Evolutionary conservation across 768 basidiomycete genomes (phyloP).

Genomic region (Naganishia friedmannii): DNA sequence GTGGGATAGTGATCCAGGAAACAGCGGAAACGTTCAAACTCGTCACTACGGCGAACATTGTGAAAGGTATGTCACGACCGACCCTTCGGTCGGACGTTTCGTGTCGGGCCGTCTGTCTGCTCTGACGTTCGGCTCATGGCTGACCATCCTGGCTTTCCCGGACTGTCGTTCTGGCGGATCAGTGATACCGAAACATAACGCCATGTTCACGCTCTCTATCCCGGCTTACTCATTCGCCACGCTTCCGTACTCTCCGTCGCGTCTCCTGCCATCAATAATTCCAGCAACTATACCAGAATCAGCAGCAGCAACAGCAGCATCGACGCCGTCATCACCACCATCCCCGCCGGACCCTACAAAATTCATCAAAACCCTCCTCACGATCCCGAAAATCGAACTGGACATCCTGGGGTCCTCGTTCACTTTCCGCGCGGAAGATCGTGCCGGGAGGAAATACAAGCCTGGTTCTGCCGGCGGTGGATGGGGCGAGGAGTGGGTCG

Average conservation of each 20-base stretch:
- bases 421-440: conserved; percentile 40
- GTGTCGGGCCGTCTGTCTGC: too few species aligned
- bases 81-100: too few species aligned
- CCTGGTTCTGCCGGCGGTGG: conserved; percentile 41
- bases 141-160: not conserved
- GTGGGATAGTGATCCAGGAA: conserved; percentile 48
- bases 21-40: conserved; percentile 46
- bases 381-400: conserved; percentile 39
- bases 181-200: conserved; percentile 46
- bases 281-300: too few species aligned
- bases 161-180: not conserved
- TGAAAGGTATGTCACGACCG: conserved; percentile 30
- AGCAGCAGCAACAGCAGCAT: not conserved
- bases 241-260: conserved; percentile 4
- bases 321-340: not conserved
- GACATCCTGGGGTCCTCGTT: conserved; percentile 43
- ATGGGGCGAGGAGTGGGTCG: conserved; percentile 47
- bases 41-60: conserved; percentile 28
- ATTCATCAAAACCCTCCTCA: conserved; percentile 27
- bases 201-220: conserved; percentile 40
- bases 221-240: conserved; percentile 43
- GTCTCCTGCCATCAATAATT: not conserved
- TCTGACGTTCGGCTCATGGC: not conserved
- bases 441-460: conserved; percentile 49
- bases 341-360: not conserved